Percentiles rank a stretch among this genome's conserved stretches.
These are phyloP conservation scores for Pestalotiopsis sp. DNA, from an alignment of 2,329 filamentous ascomycete species.

Conservation along the genomic window DNA sequence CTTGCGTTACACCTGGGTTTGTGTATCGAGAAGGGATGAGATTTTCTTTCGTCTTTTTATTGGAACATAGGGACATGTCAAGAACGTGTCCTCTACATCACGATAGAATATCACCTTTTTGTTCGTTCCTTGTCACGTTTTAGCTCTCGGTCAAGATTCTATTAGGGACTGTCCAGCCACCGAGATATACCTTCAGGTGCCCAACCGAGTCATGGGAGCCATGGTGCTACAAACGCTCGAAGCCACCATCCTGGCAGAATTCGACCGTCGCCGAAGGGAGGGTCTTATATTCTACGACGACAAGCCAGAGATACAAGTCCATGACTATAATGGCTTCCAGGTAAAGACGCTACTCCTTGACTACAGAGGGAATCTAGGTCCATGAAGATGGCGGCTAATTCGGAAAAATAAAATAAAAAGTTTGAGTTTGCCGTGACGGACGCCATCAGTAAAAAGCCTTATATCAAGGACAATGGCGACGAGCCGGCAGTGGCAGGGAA, in stretches of 20 bases:
- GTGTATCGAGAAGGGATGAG: too few relatives aligned
- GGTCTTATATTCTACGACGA: constrained; percentile 25
- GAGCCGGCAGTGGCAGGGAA: constrained; percentile 4
- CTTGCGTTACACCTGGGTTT: too few relatives aligned
- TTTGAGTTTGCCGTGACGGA: constrained; percentile 19
- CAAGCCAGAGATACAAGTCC: constrained; percentile 16
- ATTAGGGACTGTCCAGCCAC: background rate
- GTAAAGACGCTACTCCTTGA: background rate
- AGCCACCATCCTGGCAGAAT: constrained; percentile 20
- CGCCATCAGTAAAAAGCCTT: constrained; percentile 14
- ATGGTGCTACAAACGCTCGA: constrained; percentile 17
- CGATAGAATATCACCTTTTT: too few relatives aligned
- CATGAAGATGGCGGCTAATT: background rate
- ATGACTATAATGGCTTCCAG: constrained; percentile 15
- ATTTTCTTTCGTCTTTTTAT: too few relatives aligned
- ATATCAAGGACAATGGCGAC: constrained; percentile 21
- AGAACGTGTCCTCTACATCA: too few relatives aligned
- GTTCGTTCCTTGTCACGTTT: too few relatives aligned
- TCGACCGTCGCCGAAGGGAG: constrained; percentile 23
- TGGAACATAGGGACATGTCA: too few relatives aligned
- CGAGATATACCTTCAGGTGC: background rate
- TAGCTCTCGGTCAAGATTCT: background rate
- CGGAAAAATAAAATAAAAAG: constrained; percentile 8
- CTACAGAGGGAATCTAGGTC: background rate
- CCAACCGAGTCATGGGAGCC: background rate